These are phyloP conservation scores for Xanthoconium stramineum DNA, from an alignment of 768 basidiomycete species.

Conservation along the genomic window DNA sequence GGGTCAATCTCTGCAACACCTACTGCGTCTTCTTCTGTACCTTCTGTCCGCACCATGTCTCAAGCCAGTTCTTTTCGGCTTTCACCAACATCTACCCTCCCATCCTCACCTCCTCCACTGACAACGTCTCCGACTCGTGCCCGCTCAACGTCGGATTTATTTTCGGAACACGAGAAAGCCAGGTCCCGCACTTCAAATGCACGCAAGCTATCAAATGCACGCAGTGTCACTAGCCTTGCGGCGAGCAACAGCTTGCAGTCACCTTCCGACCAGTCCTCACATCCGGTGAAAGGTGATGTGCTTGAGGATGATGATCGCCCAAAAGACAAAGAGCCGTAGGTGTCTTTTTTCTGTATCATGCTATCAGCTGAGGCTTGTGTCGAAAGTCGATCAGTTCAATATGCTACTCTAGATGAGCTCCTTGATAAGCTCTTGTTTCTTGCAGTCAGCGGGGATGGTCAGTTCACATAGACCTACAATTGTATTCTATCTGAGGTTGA, in stretches of 20 bases:
- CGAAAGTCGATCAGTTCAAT: conserved; percentile 56
- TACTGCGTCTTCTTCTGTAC: conserved; percentile 42
- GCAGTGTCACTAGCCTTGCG: conserved; percentile 26
- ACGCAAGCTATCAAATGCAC: conserved; percentile 30
- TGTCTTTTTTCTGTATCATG: conserved; percentile 8
- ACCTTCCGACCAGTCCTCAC: conserved; percentile 9
- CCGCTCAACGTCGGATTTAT: conserved; percentile 53
- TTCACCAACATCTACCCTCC: conserved; percentile 34
- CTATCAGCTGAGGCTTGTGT: conserved; percentile 10
- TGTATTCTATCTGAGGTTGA: conserved; percentile 8
- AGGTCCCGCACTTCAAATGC: conserved; percentile 25
- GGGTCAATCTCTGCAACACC: conserved; percentile 50
- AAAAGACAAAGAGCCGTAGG: conserved; percentile 54
- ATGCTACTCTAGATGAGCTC: conserved; percentile 74
- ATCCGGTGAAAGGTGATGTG: conserved; percentile 11
- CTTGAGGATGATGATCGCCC: conserved; percentile 26
- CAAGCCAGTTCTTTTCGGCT: conserved; percentile 29
- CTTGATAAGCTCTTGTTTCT: conserved; percentile 81
- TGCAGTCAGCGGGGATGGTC: conserved; percentile 82
- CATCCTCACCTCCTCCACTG: conserved; percentile 36
- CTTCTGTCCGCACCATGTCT: conserved; percentile 31
- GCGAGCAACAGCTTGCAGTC: conserved; percentile 22
- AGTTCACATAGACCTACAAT: conserved; percentile 14
- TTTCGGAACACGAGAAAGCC: conserved; percentile 41
- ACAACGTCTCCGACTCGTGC: conserved; percentile 51